Percentiles rank a stretch among this genome's conserved stretches.
Conservation (phyloP, 169 alveolate species). For the Babesia ovata region DNA sequence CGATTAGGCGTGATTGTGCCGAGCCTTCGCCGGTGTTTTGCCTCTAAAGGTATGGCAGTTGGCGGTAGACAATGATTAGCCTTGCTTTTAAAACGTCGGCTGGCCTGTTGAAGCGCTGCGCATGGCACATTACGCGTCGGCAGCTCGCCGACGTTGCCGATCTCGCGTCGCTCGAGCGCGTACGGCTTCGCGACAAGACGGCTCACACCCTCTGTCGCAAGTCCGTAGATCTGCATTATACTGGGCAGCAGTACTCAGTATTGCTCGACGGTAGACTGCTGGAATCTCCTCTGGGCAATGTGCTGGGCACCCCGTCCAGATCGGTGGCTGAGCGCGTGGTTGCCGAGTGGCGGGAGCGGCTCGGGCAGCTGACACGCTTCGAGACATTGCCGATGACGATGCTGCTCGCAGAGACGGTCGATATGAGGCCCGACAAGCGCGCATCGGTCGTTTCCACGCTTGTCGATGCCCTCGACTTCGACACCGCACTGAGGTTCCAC, state of each 20-base stretch:
- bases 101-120: not conserved
- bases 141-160: not conserved
- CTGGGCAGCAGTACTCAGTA: conserved; percentile 1
- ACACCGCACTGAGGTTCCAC: conserved; percentile 47
- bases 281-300: conserved; percentile 62
- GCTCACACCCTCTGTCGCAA: conserved; percentile 35
- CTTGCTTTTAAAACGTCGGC: not conserved
- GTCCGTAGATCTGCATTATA: conserved; percentile 1
- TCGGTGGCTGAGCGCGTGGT: conserved; percentile 23
- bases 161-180: not conserved
- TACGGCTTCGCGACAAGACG: conserved; percentile 45
- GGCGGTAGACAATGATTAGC: too few species aligned
- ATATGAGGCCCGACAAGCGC: conserved; percentile 4
- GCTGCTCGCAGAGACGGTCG: conserved; percentile 51
- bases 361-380: conserved; percentile 45
- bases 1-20: too few species aligned
- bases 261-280: conserved; percentile 51
- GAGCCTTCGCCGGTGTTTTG: too few species aligned
- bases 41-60: too few species aligned
- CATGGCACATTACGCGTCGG: not conserved
- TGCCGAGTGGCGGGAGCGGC: conserved; percentile 41
- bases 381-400: conserved; percentile 37
- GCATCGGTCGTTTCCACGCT: conserved; percentile 2
- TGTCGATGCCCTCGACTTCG: conserved; percentile 29
- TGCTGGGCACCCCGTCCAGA: conserved; percentile 12